Conservation (phyloP, 2,329 filamentous ascomycete species). For the Hirsutella thompsonii region DNA sequence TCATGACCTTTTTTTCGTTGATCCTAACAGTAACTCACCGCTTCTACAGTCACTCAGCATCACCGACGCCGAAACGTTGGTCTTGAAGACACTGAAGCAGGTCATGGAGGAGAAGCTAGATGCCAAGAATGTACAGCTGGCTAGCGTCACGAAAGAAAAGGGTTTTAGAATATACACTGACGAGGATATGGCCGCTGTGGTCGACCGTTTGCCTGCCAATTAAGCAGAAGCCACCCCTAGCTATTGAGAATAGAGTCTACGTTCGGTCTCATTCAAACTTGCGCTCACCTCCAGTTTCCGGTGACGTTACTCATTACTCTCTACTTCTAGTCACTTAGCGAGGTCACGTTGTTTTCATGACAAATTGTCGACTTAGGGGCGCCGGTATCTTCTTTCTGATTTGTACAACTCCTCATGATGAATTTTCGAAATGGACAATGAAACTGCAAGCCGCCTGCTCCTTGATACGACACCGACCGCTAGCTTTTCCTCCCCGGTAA, state of each 20-base stretch:
- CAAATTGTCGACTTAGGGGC: too few species aligned
- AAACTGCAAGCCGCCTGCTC: too few species aligned
- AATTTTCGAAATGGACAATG: too few species aligned
- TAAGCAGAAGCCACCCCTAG: constrained; percentile 17
- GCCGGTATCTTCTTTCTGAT: too few species aligned
- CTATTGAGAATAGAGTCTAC: not conserved
- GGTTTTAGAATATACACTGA: constrained; percentile 98
- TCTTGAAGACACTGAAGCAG: constrained; percentile 96
- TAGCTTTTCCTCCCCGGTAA: not conserved
- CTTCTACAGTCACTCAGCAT: constrained; percentile 70
- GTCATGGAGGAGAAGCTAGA: constrained; percentile 99
- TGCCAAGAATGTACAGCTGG: constrained; percentile 95
- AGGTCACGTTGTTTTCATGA: too few species aligned
- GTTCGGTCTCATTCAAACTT: not conserved
- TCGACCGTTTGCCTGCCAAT: constrained; percentile 66
- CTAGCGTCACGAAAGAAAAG: constrained; percentile 93
- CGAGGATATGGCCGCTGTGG: constrained; percentile 89
- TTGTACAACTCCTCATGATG: too few species aligned
- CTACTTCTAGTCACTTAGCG: too few species aligned
- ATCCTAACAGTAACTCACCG: not conserved
- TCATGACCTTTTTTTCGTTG: not conserved
- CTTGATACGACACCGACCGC: too few species aligned
- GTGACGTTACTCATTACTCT: too few species aligned
- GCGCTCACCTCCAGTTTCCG: not conserved
- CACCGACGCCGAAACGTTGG: constrained; percentile 82